Evolutionary conservation across 2,329 filamentous ascomycete genomes (phyloP).

Genomic region (Cercospora janseana): DNA sequence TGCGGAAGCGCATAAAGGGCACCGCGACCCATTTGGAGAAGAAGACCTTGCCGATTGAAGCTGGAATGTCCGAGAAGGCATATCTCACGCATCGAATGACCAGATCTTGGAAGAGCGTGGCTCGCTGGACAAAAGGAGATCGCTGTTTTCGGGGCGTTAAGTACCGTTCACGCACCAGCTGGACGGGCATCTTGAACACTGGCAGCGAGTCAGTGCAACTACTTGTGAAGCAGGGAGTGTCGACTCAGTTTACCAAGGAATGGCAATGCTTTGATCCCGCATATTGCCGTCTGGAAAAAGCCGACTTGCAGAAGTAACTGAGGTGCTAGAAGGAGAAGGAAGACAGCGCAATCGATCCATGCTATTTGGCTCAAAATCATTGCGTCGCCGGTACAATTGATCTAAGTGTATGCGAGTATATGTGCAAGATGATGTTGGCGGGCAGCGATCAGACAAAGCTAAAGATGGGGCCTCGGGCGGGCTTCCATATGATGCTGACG

Average conservation of each 20-base stretch:
- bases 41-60: conserved; percentile 69
- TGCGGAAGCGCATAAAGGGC: conserved; percentile 72
- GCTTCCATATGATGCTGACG: conserved; percentile 8
- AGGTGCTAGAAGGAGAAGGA: conserved; percentile 67
- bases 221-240: too few relatives aligned
- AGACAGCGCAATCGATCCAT: conserved; percentile 72
- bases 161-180: conserved; percentile 59
- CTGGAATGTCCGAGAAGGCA: conserved; percentile 70
- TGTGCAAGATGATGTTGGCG: conserved; percentile 7
- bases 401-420: not conserved
- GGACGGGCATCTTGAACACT: conserved; percentile 60
- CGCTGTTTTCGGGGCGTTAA: conserved; percentile 48
- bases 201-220: conserved; percentile 1
- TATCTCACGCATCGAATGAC: conserved; percentile 75
- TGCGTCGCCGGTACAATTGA: conserved; percentile 2
- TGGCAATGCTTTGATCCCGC: conserved; percentile 62
- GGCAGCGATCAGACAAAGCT: conserved; percentile 5
- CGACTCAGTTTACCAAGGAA: conserved; percentile 59
- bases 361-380: conserved; percentile 76
- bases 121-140: conserved; percentile 64
- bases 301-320: conserved; percentile 70
- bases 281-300: conserved; percentile 56
- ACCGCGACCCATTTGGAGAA: conserved; percentile 71
- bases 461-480: conserved; percentile 6
- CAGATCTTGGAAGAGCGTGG: conserved; percentile 73